A percentile compares a stretch with the other conserved stretches of the same genome.
Evolutionary conservation across 495 filamentous ascomycete species (phyloP).

Genomic region (Tuber microsphaerosporum): DNA sequence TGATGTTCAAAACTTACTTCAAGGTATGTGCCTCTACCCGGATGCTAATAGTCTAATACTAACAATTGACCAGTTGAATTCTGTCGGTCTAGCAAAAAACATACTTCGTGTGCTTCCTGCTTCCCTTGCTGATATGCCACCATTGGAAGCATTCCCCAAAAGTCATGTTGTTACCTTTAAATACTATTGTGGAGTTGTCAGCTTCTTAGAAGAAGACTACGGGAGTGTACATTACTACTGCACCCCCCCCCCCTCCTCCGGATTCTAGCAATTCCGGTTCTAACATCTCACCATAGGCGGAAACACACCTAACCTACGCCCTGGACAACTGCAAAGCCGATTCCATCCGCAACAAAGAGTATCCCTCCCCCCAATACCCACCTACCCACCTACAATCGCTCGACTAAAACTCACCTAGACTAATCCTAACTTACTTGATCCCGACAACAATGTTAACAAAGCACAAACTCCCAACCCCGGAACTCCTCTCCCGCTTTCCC

Average conservation of each 20-base stretch:
- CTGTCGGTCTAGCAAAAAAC: conserved; percentile 81
- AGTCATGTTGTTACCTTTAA: conserved; percentile 93
- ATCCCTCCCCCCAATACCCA: conserved; percentile 1
- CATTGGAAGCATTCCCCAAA: conserved; percentile 65
- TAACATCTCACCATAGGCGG: conserved; percentile 51
- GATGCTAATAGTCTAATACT: neutral
- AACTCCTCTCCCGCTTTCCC: conserved; percentile 67
- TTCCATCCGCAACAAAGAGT: conserved; percentile 72
- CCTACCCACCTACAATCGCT: conserved; percentile 29
- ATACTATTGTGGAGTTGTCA: conserved; percentile 84
- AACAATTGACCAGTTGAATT: conserved; percentile 55
- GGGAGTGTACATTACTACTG: conserved; percentile 27
- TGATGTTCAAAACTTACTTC: conserved; percentile 97
- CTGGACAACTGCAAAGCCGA: conserved; percentile 66
- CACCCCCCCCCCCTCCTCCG: conserved; percentile 39
- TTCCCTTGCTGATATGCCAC: conserved; percentile 66
- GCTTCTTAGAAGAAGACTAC: conserved; percentile 91
- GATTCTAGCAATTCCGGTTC: conserved; percentile 4
- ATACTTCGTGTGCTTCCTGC: conserved; percentile 73
- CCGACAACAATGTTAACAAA: conserved; percentile 83
- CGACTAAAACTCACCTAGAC: conserved; percentile 46
- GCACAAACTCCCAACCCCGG: conserved; percentile 66
- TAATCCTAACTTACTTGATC: conserved; percentile 92
- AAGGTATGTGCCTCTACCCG: conserved; percentile 48
- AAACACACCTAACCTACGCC: conserved; percentile 69